Conservation (phyloP, 163 green algal genomes). For the Prototheca wickerhamii region DNA sequence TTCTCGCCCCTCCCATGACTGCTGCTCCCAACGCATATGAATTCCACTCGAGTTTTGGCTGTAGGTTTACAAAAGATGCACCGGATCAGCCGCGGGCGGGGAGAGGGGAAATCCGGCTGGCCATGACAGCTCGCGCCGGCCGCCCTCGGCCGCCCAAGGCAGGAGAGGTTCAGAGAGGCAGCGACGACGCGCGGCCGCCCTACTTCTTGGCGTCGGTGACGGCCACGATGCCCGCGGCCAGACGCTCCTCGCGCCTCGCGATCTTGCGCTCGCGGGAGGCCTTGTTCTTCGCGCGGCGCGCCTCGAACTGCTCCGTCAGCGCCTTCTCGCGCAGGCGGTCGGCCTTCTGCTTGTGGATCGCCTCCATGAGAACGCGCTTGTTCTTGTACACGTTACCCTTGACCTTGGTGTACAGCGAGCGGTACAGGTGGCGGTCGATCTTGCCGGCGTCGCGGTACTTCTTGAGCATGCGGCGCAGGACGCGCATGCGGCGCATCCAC, state of each 20-base stretch:
- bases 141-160: neutral
- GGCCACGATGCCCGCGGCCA: constrained; percentile 31
- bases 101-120: too few relatives aligned
- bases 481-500: constrained; percentile 95
- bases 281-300: constrained; percentile 95
- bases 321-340: constrained; percentile 91
- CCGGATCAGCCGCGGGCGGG: too few relatives aligned
- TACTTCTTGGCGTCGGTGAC: neutral
- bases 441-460: constrained; percentile 99
- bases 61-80: too few relatives aligned
- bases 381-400: constrained; percentile 99
- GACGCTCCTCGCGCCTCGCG: constrained; percentile 83
- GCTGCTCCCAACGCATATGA: too few relatives aligned
- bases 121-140: neutral
- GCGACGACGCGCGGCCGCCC: neutral
- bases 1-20: too few relatives aligned
- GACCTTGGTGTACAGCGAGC: constrained; percentile 95
- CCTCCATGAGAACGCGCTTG: constrained; percentile 99
- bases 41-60: too few relatives aligned
- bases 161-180: too few relatives aligned
- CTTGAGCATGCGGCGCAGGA: constrained; percentile 91
- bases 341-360: constrained; percentile 99
- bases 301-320: constrained; percentile 97
- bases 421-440: constrained; percentile 99
- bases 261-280: constrained; percentile 84